Evolutionary conservation across 352 stramenopile genomes (phyloP).

Genomic region (Phytophthora aleatoria): DNA sequence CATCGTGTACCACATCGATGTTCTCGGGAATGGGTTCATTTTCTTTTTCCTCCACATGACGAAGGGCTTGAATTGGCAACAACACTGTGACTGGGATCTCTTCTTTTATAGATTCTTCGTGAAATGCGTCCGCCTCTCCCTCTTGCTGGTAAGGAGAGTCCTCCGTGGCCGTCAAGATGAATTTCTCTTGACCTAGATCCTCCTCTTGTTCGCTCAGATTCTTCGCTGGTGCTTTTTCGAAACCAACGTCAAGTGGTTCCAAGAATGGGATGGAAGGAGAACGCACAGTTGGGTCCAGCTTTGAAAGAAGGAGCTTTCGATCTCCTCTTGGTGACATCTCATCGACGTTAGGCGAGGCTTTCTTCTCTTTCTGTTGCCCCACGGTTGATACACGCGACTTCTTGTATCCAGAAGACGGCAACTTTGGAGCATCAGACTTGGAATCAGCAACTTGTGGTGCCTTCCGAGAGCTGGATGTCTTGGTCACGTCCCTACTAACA

Average conservation of each 20-base stretch:
- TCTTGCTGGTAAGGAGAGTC: slow-evolving; percentile 23
- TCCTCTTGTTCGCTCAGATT: neutral
- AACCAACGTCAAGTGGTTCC: slow-evolving; percentile 22
- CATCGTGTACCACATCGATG: slow-evolving; percentile 24
- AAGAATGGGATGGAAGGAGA: slow-evolving; percentile 26
- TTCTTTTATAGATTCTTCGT: slow-evolving; percentile 40
- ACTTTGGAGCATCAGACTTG: slow-evolving; percentile 24
- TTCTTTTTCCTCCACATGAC: slow-evolving; percentile 18
- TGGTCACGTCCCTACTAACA: neutral
- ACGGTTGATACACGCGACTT: slow-evolving; percentile 29
- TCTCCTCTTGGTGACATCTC: slow-evolving; percentile 15
- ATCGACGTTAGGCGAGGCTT: slow-evolving; percentile 6
- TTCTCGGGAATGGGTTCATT: slow-evolving; percentile 28
- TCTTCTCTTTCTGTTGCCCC: slow-evolving; percentile 22
- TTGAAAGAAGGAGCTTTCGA: slow-evolving; percentile 8
- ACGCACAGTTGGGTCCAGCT: slow-evolving; percentile 15
- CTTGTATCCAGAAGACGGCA: slow-evolving; percentile 46
- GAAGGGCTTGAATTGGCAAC: neutral
- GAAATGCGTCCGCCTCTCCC: slow-evolving; percentile 17
- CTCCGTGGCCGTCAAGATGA: slow-evolving; percentile 14
- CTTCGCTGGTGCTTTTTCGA: slow-evolving; percentile 22
- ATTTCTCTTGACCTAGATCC: slow-evolving; percentile 4
- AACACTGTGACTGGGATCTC: slow-evolving; percentile 14
- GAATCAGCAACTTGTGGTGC: slow-evolving; percentile 11
- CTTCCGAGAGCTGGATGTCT: slow-evolving; percentile 2